A percentile compares a stretch with the other conserved stretches of the same genome.
Evolutionary conservation across 139 green algal species (phyloP).

Genomic region (Coelastrella sp.): DNA sequence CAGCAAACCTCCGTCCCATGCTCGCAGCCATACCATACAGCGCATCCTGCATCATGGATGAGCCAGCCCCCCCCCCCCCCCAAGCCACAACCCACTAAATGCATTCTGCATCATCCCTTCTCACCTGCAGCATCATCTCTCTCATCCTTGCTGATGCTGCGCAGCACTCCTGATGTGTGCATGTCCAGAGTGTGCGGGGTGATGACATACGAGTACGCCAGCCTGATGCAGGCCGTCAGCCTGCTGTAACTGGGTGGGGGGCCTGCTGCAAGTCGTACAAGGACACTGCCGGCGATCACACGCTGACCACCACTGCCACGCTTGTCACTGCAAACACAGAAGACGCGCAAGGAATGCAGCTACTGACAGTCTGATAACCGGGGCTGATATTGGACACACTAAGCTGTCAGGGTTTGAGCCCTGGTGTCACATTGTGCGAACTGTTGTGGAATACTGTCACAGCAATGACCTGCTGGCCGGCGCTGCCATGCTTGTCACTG

Average conservation of each 20-base stretch:
- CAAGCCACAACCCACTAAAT: too few species aligned
- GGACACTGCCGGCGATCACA: constrained; percentile 11
- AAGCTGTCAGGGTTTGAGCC: too few species aligned
- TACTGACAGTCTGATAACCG: neutral
- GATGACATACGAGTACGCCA: constrained; percentile 17
- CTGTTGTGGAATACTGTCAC: too few species aligned
- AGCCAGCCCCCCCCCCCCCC: too few species aligned
- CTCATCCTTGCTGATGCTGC: constrained; percentile 3
- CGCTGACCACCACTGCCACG: constrained; percentile 16
- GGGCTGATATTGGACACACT: too few species aligned
- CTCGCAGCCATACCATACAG: too few species aligned
- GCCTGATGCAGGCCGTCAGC: neutral
- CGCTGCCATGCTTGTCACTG: too few species aligned
- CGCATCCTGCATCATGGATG: too few species aligned
- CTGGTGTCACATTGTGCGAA: too few species aligned
- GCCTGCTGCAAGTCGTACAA: constrained; percentile 1
- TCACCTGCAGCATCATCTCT: neutral
- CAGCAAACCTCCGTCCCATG: too few species aligned
- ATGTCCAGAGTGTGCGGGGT: constrained; percentile 35
- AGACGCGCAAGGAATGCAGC: neutral
- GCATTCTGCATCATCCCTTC: too few species aligned
- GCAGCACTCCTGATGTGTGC: constrained; percentile 3
- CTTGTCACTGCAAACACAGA: constrained; percentile 22
- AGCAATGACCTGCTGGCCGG: too few species aligned
- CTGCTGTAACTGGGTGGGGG: neutral